Evolutionary conservation across 805 yeast genomes (phyloP).

Genomic region (Ogataea polymorpha): DNA sequence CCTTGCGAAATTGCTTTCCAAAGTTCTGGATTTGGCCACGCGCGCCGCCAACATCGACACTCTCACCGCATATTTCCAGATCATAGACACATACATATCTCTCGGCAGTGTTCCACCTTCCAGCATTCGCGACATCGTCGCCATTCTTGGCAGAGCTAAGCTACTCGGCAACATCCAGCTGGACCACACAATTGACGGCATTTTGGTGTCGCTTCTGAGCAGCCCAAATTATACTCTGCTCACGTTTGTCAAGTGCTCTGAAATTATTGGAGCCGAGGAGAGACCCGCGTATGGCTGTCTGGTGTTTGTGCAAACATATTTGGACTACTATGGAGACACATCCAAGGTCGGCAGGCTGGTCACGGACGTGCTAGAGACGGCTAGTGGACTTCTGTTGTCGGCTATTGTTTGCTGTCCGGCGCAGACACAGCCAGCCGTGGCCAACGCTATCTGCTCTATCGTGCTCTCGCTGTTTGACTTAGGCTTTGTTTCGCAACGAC

Average conservation of each 20-base stretch:
- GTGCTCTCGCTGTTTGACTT: not conserved
- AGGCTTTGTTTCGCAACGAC: conserved; percentile 1
- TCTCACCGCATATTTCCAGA: conserved; percentile 13
- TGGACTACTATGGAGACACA: conserved; percentile 11
- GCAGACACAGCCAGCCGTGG: not conserved
- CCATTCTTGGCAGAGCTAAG: conserved; percentile 17
- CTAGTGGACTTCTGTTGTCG: conserved; percentile 15
- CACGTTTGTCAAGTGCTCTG: conserved; percentile 17
- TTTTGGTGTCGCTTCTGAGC: conserved; percentile 14
- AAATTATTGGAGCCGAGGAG: conserved; percentile 16
- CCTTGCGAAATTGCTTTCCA: conserved; percentile 6
- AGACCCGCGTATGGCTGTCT: conserved; percentile 22
- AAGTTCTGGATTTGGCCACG: conserved; percentile 13
- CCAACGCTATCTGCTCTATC: conserved; percentile 1
- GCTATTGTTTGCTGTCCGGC: not conserved
- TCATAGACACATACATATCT: conserved; percentile 15
- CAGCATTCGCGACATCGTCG: conserved; percentile 11
- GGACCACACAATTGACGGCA: conserved; percentile 5
- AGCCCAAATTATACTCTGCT: conserved; percentile 10
- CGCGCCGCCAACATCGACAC: conserved; percentile 12
- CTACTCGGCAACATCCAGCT: conserved; percentile 11
- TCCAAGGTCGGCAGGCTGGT: conserved; percentile 13
- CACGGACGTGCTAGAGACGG: conserved; percentile 16
- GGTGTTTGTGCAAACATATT: conserved; percentile 13
- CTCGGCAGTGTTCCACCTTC: conserved; percentile 17